Evolutionary conservation across 83 land plant genomes (phyloP).

Genomic region (Thuja plicata): DNA sequence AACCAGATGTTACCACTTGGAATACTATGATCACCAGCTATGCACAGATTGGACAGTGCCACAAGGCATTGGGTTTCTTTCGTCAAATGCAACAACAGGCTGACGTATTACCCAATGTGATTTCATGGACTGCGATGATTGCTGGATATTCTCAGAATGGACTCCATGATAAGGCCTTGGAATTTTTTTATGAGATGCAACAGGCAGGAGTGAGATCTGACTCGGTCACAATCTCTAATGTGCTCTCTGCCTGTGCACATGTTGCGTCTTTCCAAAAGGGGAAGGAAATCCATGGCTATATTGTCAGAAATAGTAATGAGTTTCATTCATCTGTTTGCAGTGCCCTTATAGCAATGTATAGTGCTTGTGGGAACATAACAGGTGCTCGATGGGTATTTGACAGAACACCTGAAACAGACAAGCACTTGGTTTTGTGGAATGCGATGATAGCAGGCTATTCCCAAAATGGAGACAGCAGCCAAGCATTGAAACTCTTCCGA

Average conservation of each 20-base stretch:
- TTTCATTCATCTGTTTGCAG: slow-evolving; percentile 63
- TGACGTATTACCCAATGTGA: slow-evolving; percentile 38
- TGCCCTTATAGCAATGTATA: slow-evolving; percentile 62
- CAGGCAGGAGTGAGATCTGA: slow-evolving; percentile 35
- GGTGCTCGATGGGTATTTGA: slow-evolving; percentile 56
- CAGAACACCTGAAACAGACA: slow-evolving; percentile 34
- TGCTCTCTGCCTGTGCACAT: slow-evolving; percentile 57
- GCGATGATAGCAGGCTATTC: slow-evolving; percentile 59
- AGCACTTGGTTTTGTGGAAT: slow-evolving; percentile 59
- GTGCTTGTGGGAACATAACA: slow-evolving; percentile 45
- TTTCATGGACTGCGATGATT: slow-evolving; percentile 73
- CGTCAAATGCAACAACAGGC: slow-evolving; percentile 35
- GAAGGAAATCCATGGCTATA: slow-evolving; percentile 43
- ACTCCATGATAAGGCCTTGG: slow-evolving; percentile 38
- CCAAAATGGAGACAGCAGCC: slow-evolving; percentile 41
- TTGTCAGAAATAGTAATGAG: slow-evolving; percentile 44
- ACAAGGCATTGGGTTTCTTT: slow-evolving; percentile 48
- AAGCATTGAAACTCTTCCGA: slow-evolving; percentile 37
- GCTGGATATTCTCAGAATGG: slow-evolving; percentile 60
- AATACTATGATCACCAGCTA: slow-evolving; percentile 43
- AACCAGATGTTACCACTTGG: slow-evolving; percentile 43
- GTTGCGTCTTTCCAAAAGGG: slow-evolving; percentile 39
- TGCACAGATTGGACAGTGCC: slow-evolving; percentile 32
- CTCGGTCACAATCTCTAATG: slow-evolving; percentile 50
- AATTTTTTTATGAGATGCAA: slow-evolving; percentile 38